Evolutionary conservation across 1,284 basidiomycete species (phyloP).

Genomic region (Austropuccinia psidii): DNA sequence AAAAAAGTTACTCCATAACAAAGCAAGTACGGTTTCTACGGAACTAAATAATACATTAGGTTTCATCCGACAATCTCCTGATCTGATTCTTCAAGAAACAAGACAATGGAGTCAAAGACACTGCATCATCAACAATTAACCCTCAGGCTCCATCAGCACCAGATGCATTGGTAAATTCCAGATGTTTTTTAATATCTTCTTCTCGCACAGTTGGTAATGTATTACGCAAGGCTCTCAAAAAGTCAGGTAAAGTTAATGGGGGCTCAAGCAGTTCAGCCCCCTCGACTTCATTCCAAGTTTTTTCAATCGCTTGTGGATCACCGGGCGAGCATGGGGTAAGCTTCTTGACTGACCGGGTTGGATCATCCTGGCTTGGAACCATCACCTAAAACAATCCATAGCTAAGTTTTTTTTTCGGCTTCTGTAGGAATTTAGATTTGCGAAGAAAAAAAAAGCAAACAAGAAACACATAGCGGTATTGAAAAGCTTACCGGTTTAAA

Average conservation of each 20-base stretch:
- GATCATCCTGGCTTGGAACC: slow-evolving; percentile 49
- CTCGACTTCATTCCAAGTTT: slow-evolving; percentile 84
- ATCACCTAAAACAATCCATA: slow-evolving; percentile 43
- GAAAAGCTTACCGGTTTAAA: slow-evolving; percentile 60
- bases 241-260: slow-evolving; percentile 68
- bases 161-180: slow-evolving; percentile 80
- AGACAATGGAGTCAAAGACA: no score
- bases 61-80: no score
- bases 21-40: no score
- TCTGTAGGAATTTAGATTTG: background rate
- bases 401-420: background rate
- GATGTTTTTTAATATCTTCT: slow-evolving; percentile 80
- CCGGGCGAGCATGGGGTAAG: slow-evolving; percentile 91
- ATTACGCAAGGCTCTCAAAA: slow-evolving; percentile 70
- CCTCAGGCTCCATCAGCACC: slow-evolving; percentile 46
- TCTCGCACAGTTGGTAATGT: slow-evolving; percentile 83
- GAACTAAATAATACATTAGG: no score
- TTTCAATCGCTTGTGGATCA: slow-evolving; percentile 75
- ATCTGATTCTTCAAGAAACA: no score
- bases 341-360: slow-evolving; percentile 55
- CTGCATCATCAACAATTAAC: no score
- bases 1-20: no score
- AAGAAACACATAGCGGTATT: no score
- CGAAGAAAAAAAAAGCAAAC: no score
- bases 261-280: slow-evolving; percentile 87